phyloP scores from a whole-genome alignment of 805 yeast genomes.

The Yarrowia sp. region DNA sequence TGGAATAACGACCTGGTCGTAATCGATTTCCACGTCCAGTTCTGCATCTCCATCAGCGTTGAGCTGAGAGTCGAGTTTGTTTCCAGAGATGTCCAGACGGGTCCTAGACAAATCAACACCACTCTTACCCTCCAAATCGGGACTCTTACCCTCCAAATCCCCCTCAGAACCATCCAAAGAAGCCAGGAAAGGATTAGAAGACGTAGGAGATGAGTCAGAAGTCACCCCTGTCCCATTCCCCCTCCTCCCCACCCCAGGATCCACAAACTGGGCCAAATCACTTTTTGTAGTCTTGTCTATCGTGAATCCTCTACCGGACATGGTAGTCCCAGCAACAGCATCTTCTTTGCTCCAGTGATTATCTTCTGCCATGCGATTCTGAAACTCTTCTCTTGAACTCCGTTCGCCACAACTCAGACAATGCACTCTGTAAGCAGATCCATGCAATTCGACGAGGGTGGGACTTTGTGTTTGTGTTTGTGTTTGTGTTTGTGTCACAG shows the following conservation, averaged over 20 bases:
- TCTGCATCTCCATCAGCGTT: slow-evolving; percentile 24
- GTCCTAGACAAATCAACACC: not conserved
- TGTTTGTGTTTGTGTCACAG: too few species aligned
- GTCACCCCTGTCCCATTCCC: not conserved
- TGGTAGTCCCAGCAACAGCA: not conserved
- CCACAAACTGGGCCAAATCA: not conserved
- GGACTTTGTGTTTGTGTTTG: too few species aligned
- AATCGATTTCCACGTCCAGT: not conserved
- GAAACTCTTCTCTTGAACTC: not conserved
- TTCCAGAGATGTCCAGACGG: not conserved
- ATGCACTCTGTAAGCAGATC: slow-evolving; percentile 11
- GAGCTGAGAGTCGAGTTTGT: not conserved
- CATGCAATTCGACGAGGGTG: not conserved
- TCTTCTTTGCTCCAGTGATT: not conserved
- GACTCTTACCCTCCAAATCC: too few species aligned
- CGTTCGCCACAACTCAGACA: not conserved
- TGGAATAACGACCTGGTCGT: not conserved
- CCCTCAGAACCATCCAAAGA: too few species aligned
- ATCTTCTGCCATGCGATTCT: not conserved
- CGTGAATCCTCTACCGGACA: not conserved
- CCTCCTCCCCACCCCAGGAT: not conserved
- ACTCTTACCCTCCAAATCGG: too few species aligned
- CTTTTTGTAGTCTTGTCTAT: not conserved
- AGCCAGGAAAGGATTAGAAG: not conserved
- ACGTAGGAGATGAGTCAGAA: not conserved